A percentile compares a stretch with the other conserved stretches of the same genome.
Evolutionary conservation across 2,329 filamentous ascomycete species (phyloP).

Genomic region (Fusarium sp.): DNA sequence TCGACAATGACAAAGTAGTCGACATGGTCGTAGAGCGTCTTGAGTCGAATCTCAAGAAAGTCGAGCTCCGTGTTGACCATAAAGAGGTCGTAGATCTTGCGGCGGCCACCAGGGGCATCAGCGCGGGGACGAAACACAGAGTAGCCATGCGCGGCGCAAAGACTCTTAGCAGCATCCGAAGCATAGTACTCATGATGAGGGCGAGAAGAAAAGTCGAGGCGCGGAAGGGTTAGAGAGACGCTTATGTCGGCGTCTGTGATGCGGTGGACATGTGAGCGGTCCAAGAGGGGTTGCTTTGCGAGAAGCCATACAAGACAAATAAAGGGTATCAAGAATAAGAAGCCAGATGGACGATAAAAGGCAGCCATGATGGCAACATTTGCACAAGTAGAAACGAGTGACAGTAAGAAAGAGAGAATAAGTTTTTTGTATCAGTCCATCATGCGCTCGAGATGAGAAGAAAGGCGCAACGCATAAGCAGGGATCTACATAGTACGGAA

Average conservation of each 20-base stretch:
- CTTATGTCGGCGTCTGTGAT: constrained; percentile 40
- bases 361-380: constrained; percentile 15
- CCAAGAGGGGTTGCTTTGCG: constrained; percentile 31
- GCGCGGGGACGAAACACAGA: constrained; percentile 42
- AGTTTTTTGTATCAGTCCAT: neutral
- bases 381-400: neutral
- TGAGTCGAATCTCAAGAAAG: constrained; percentile 73
- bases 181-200: constrained; percentile 44
- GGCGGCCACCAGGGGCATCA: constrained; percentile 36
- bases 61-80: constrained; percentile 74
- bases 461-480: neutral
- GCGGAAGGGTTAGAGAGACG: constrained; percentile 35
- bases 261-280: constrained; percentile 23
- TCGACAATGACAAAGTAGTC: constrained; percentile 76
- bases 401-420: neutral
- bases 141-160: constrained; percentile 51
- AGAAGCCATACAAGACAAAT: constrained; percentile 30
- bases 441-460: neutral
- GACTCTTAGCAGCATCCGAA: constrained; percentile 43
- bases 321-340: constrained; percentile 18
- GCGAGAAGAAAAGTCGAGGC: constrained; percentile 40
- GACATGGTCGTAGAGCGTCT: constrained; percentile 67
- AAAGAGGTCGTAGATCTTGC: constrained; percentile 63
- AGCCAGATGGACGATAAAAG: constrained; percentile 7
- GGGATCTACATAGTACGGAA: neutral